Base-by-base conservation (phyloP, 129 eudicot species). In the Ambrosia artemisiifolia region DNA sequence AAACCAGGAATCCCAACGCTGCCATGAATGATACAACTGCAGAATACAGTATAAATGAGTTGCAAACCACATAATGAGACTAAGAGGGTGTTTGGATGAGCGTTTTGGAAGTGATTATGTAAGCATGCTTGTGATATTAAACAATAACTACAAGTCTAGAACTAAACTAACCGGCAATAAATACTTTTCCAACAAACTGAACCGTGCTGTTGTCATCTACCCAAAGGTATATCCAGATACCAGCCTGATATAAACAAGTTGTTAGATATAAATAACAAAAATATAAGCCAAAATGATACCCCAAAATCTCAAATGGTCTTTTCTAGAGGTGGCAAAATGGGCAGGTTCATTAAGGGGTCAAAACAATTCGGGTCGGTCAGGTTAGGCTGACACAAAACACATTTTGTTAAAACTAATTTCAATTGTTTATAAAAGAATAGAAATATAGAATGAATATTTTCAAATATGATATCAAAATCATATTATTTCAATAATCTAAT, bases 21-120 rank as follows among this genome's bases (percentile, higher is more conserved):
- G 97, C 97, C 42, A 88, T 53, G 50, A 88, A 85, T 20, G 97
- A 83, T 64, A 92, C 93, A 78, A 83, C 97, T 92, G 91, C 79
- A 78, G 42, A 60, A 33, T 32, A 24, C n/a, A 65, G 44, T 7
- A 63, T 59, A 30, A 28, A 67, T 18, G 16, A 34, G 51, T 40
- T 38, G 40, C 51, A 64, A 64, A 64, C 69, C 10, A 60, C 18
- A 19, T 19, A 20, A 34, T 13, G 46, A 34, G 40, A 59, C 40
- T 11, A 59, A 0, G 64, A 4, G 30, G 65, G 42, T 28, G 40
- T 59, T 9, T 56, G 35, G 10, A 17, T 55, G 34, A 18, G 33
- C 32, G 11, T 55, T 55, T 50, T 9, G 34, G 13, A 55, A 20
- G 33, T 20, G 6, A 55, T 48, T 48, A 13, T 51, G 10, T n/a